Percentiles rank a stretch among this genome's conserved stretches.
These are phyloP conservation scores for Lachnellula cervina DNA, from an alignment of 2,329 filamentous ascomycete genomes.

Conservation along the genomic window DNA sequence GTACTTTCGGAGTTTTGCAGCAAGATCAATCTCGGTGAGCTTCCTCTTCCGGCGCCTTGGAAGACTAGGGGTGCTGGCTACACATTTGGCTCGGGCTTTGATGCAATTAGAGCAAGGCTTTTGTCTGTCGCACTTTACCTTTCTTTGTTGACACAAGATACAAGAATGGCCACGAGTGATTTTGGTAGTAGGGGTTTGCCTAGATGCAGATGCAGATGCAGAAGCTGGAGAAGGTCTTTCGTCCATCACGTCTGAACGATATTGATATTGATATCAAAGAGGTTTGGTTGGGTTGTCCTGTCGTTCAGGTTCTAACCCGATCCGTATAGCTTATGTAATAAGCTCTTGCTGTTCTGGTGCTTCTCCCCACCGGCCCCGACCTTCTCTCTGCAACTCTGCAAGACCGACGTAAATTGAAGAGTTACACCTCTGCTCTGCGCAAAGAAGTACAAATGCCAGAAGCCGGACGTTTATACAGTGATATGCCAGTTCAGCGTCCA, in stretches of 20 bases:
- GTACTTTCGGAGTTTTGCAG: constrained; percentile 22
- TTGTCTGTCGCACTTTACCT: constrained; percentile 28
- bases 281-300: background rate
- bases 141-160: constrained; percentile 30
- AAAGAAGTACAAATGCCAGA: no score
- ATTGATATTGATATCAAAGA: background rate
- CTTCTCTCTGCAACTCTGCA: no score
- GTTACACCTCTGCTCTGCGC: no score
- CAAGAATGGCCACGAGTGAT: constrained; percentile 25
- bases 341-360: no score
- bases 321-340: background rate
- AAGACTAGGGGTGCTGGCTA: constrained; percentile 23
- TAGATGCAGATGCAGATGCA: constrained; percentile 1
- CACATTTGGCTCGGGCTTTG: constrained; percentile 27
- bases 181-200: constrained; percentile 6
- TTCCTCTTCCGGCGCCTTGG: constrained; percentile 25
- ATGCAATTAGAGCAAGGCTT: constrained; percentile 31
- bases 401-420: no score
- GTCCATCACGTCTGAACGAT: constrained; percentile 34
- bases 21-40: constrained; percentile 24
- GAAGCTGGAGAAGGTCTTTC: constrained; percentile 7
- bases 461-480: no score
- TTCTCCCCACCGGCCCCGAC: no score
- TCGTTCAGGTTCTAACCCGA: background rate
- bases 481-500: no score